These are phyloP conservation scores for Helianthus tuberosus DNA, from an alignment of 129 eudicot species.

Conservation along the genomic window DNA sequence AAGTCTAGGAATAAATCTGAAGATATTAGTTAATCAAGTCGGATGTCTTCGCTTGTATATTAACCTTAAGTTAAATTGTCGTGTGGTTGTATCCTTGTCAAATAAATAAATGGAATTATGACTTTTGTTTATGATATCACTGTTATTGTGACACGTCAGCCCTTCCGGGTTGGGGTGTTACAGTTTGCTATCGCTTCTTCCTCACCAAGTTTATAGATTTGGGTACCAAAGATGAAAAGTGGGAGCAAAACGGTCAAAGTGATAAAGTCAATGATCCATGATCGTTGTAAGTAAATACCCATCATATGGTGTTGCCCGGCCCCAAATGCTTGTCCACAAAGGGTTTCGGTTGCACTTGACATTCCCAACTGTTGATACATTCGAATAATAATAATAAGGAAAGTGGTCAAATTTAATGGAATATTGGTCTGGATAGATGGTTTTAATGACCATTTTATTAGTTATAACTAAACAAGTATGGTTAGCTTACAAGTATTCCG, in stretches of 20 bases:
- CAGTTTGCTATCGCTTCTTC: constrained; percentile 45
- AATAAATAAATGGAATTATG: no score
- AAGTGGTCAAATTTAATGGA: no score
- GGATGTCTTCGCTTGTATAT: no score
- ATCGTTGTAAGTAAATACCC: constrained; percentile 64
- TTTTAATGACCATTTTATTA: neutral
- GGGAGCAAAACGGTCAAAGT: constrained; percentile 56
- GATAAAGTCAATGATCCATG: constrained; percentile 62
- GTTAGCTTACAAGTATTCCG: constrained; percentile 56
- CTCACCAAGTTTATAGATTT: constrained; percentile 45
- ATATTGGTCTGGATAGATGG: no score
- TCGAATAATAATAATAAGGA: neutral
- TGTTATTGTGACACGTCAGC: no score
- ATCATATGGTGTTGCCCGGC: constrained; percentile 71
- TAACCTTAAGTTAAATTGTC: no score
- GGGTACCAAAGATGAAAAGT: constrained; percentile 42
- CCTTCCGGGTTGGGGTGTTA: no score
- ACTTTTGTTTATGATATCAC: no score
- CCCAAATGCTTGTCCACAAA: constrained; percentile 72
- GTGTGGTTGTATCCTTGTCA: no score
- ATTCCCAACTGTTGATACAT: constrained; percentile 53
- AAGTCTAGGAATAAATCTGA: no score
- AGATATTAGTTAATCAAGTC: no score
- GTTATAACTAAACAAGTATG: neutral
- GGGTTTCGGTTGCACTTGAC: constrained; percentile 76